Conservation (phyloP, 2,329 filamentous ascomycete species). For the Exophiala xenobiotica region DNA sequence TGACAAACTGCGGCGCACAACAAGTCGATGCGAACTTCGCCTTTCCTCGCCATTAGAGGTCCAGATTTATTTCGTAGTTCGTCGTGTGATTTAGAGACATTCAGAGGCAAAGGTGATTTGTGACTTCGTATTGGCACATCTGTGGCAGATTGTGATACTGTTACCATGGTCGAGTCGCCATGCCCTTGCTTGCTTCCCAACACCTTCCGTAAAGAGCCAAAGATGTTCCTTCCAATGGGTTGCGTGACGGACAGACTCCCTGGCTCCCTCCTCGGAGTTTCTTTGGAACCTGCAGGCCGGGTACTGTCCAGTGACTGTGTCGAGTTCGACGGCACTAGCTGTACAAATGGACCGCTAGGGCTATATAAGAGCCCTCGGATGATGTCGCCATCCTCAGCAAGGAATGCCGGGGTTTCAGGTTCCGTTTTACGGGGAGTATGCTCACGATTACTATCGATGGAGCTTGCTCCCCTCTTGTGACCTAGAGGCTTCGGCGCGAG, state of each 20-base stretch:
- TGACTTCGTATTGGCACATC: constrained; percentile 30
- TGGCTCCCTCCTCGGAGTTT: constrained; percentile 9
- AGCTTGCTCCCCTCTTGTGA: constrained; percentile 84
- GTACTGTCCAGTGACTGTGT: constrained; percentile 43
- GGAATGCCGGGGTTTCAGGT: constrained; percentile 8
- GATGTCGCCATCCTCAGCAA: constrained; percentile 64
- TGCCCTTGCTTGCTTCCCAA: constrained; percentile 61
- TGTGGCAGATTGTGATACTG: constrained; percentile 24
- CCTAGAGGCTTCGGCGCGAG: constrained; percentile 54
- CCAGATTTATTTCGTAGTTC: constrained; percentile 43
- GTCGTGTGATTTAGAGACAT: constrained; percentile 47
- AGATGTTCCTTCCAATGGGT: constrained; percentile 80
- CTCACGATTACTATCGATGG: constrained; percentile 46
- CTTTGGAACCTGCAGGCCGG: constrained; percentile 12
- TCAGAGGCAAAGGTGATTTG: constrained; percentile 43
- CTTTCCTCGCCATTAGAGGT: constrained; percentile 35
- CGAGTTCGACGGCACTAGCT: constrained; percentile 58
- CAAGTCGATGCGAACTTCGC: constrained; percentile 71
- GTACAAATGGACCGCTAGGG: constrained; percentile 75
- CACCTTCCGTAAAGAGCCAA: constrained; percentile 81
- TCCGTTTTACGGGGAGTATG: constrained; percentile 73
- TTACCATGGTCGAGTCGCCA: constrained; percentile 25
- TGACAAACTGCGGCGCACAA: constrained; percentile 76
- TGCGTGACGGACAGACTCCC: constrained; percentile 8
- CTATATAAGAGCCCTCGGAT: constrained; percentile 84